Conservation (phyloP, 2,329 filamentous ascomycete species). For the Diplodia corticola region DNA sequence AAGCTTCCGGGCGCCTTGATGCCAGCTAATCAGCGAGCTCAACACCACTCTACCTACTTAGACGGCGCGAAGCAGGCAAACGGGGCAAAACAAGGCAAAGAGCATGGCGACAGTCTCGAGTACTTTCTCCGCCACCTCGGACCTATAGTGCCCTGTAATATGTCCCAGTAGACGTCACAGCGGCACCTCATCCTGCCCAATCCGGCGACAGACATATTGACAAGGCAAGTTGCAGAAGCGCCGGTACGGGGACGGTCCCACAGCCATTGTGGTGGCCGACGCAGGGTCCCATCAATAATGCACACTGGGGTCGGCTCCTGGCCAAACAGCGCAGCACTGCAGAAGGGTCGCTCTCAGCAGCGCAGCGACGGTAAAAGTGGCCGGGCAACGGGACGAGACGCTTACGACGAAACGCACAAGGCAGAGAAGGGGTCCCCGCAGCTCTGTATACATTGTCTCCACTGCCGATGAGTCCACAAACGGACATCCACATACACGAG, state of each 20-base stretch:
- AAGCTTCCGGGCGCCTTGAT: too few relatives aligned
- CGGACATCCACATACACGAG: slow-evolving; percentile 2
- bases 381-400: not conserved
- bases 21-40: not conserved
- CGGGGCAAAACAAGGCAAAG: not conserved
- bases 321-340: slow-evolving; percentile 7
- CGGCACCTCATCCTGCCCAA: not conserved
- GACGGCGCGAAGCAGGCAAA: not conserved
- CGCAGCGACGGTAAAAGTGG: not conserved
- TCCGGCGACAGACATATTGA: not conserved
- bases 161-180: not conserved
- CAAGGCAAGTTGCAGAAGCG: not conserved
- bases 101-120: too few relatives aligned
- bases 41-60: not conserved
- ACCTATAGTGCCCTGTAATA: not conserved
- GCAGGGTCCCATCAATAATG: not conserved
- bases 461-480: not conserved
- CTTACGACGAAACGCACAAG: not conserved
- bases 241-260: not conserved
- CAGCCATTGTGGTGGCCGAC: not conserved
- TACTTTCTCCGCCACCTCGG: not conserved
- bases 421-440: not conserved
- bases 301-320: slow-evolving; percentile 8
- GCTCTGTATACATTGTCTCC: not conserved
- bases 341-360: not conserved